Evolutionary conservation across 2,329 filamentous ascomycete genomes (phyloP).

Genomic region (Mycosphaerella arachidis): DNA sequence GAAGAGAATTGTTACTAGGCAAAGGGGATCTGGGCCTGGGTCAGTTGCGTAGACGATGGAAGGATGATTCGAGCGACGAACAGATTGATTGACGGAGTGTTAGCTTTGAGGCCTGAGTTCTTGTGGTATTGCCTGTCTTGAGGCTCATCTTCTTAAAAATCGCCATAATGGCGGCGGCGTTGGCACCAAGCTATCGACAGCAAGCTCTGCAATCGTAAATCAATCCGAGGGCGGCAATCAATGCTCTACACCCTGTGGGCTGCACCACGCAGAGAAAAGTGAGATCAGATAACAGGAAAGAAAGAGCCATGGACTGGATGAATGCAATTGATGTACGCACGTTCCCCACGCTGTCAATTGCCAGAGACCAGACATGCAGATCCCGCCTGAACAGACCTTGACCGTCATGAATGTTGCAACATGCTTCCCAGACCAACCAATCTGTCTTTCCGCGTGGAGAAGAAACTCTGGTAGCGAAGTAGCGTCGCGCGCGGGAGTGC

Average conservation of each 20-base stretch:
- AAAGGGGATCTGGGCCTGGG: slow-evolving; percentile 45
- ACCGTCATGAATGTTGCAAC: background rate
- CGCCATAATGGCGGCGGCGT: slow-evolving; percentile 5
- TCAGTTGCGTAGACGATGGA: background rate
- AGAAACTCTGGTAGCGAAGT: background rate
- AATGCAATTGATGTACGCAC: background rate
- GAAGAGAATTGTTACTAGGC: slow-evolving; percentile 61
- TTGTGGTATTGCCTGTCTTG: slow-evolving; percentile 14
- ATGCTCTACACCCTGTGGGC: background rate
- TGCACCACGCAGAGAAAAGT: background rate
- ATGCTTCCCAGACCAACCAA: background rate
- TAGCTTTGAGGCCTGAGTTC: slow-evolving; percentile 20
- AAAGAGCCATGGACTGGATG: background rate
- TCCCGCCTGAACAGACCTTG: background rate
- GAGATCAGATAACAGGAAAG: background rate
- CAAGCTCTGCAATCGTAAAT: background rate
- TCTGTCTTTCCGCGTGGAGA: background rate
- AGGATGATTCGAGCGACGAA: background rate
- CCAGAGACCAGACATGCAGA: background rate
- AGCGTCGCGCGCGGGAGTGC: background rate
- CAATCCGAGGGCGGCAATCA: background rate
- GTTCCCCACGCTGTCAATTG: background rate
- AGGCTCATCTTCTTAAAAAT: slow-evolving; percentile 19
- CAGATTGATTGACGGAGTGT: slow-evolving; percentile 19
- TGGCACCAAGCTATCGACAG: background rate